These are phyloP conservation scores for Trichoderma guizhouense DNA, from an alignment of 2,329 filamentous ascomycete genomes.

Conservation along the genomic window DNA sequence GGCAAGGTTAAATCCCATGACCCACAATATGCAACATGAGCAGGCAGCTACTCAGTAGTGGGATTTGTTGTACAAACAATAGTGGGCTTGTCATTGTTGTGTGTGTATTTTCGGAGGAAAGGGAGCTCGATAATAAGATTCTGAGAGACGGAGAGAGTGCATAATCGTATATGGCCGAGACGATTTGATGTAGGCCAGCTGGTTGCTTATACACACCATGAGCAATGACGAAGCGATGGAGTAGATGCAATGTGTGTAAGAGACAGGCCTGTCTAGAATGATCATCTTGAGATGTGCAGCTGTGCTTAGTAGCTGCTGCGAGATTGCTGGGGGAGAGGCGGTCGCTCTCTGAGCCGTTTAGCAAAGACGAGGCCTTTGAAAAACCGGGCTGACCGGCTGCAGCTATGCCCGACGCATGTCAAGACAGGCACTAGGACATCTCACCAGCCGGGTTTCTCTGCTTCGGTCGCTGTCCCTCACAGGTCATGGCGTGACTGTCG, in stretches of 20 bases:
- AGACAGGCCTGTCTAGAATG: background rate
- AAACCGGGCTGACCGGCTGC: slow-evolving; percentile 11
- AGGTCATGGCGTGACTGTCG: slow-evolving; percentile 10
- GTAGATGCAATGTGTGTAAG: background rate
- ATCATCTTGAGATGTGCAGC: background rate
- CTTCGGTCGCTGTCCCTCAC: background rate
- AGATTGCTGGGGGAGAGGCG: background rate
- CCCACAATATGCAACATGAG: slow-evolving; percentile 5
- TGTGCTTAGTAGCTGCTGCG: background rate
- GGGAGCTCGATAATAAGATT: background rate
- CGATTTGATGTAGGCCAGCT: background rate
- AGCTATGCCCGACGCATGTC: slow-evolving; percentile 14
- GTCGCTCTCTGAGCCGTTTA: background rate
- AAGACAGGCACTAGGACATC: slow-evolving; percentile 7
- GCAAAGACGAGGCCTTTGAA: background rate
- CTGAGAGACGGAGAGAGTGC: background rate
- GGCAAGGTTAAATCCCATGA: background rate
- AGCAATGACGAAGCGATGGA: background rate
- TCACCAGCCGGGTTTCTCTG: background rate
- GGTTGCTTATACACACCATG: background rate
- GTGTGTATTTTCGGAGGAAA: background rate
- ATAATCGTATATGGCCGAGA: background rate
- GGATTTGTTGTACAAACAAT: background rate
- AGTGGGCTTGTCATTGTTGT: background rate
- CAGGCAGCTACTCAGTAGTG: slow-evolving; percentile 3